Evolutionary conservation across 768 basidiomycete genomes (phyloP).

Genomic region (Asterophora lycoperdoides): DNA sequence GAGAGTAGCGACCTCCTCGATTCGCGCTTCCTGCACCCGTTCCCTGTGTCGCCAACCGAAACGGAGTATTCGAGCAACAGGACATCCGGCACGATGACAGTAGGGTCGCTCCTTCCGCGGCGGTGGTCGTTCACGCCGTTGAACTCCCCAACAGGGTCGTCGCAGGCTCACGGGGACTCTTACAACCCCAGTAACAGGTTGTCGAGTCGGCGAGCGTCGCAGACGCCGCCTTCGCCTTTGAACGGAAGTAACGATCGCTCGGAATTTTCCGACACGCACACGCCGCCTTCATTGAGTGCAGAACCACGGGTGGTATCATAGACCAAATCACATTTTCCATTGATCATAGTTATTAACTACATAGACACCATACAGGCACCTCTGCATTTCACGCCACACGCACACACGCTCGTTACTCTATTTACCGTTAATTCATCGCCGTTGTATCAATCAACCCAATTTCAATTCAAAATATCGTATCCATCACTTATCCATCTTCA

Average conservation of each 20-base stretch:
- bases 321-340: background rate
- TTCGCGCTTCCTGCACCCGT: constrained; percentile 38
- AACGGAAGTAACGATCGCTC: background rate
- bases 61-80: constrained; percentile 29
- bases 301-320: constrained; percentile 2
- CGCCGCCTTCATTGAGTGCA: too few species aligned
- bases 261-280: too few species aligned
- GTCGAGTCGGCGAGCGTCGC: constrained; percentile 3
- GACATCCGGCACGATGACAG: constrained; percentile 33
- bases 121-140: constrained; percentile 33
- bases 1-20: constrained; percentile 39
- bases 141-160: constrained; percentile 16
- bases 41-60: constrained; percentile 41
- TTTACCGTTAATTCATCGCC: constrained; percentile 3
- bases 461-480: too few species aligned
- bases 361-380: background rate
- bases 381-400: background rate
- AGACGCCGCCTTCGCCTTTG: background rate
- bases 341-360: background rate
- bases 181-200: constrained; percentile 7
- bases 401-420: constrained; percentile 6
- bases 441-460: background rate
- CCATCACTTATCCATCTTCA: too few species aligned
- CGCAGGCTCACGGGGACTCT: constrained; percentile 12
- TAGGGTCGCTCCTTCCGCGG: constrained; percentile 35